Percentiles rank a stretch among this genome's conserved stretches.
Conservation (phyloP, 2,329 filamentous ascomycete species). For the Monosporascus sp. region DNA sequence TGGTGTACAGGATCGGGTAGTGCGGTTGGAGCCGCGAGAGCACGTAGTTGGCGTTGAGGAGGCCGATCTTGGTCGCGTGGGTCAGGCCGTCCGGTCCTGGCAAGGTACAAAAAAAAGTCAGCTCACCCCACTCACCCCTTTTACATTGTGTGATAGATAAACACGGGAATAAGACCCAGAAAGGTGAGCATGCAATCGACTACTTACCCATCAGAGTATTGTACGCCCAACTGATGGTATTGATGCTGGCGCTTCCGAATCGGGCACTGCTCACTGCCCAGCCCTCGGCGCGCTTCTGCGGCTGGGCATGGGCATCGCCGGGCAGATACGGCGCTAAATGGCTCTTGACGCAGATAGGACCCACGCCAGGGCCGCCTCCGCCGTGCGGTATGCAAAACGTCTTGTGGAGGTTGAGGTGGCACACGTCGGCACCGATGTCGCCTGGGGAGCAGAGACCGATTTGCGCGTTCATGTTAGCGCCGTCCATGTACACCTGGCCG, state of each 20-base stretch:
- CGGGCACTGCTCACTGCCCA: constrained; percentile 73
- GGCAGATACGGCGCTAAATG: constrained; percentile 76
- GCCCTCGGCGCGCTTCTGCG: constrained; percentile 20
- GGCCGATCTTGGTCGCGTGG: constrained; percentile 82
- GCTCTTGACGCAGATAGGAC: constrained; percentile 84
- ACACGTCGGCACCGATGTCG: constrained; percentile 93
- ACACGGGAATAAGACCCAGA: not conserved
- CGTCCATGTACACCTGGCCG: constrained; percentile 97
- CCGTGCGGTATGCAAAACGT: constrained; percentile 98
- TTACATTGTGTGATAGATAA: not conserved
- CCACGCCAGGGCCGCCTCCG: constrained; percentile 87
- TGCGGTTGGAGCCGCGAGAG: constrained; percentile 79
- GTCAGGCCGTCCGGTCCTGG: constrained; percentile 66
- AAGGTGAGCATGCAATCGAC: not conserved
- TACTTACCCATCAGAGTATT: constrained; percentile 82
- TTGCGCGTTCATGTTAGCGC: constrained; percentile 97
- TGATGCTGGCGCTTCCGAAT: constrained; percentile 84
- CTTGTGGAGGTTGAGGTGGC: constrained; percentile 96
- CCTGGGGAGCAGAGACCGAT: constrained; percentile 93
- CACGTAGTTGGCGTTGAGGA: constrained; percentile 98
- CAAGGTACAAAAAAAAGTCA: constrained; percentile 4
- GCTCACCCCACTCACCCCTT: not conserved
- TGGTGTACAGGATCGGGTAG: constrained; percentile 92
- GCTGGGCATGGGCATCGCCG: constrained; percentile 35
- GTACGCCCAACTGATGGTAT: constrained; percentile 93